Evolutionary conservation across 768 basidiomycete species (phyloP).

Genomic region (Boletus edulis): DNA sequence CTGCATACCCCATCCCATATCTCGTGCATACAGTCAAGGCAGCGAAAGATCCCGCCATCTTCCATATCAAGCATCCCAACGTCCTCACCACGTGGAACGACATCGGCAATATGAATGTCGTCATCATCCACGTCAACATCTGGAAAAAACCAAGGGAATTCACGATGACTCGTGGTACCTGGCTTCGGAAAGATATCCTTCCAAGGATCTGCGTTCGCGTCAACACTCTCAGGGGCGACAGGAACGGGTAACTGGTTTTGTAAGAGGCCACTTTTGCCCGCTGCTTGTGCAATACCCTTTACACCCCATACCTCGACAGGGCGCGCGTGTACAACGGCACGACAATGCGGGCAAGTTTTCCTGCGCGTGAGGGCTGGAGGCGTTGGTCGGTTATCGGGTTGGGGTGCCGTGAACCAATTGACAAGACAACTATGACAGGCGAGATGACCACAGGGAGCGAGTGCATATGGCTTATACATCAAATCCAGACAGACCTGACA

Average conservation of each 20-base stretch:
- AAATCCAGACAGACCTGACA: slow-evolving; percentile 81
- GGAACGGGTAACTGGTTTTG: slow-evolving; percentile 24
- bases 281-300: slow-evolving; percentile 43
- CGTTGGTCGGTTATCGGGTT: slow-evolving; percentile 23
- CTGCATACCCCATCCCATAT: slow-evolving; percentile 70
- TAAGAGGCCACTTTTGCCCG: slow-evolving; percentile 55
- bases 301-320: slow-evolving; percentile 50
- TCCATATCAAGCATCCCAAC: slow-evolving; percentile 70
- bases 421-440: slow-evolving; percentile 72
- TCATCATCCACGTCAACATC: slow-evolving; percentile 18
- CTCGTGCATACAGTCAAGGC: slow-evolving; percentile 75
- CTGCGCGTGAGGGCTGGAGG: slow-evolving; percentile 32
- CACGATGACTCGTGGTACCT: neutral
- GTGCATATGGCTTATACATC: slow-evolving; percentile 68
- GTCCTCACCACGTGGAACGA: slow-evolving; percentile 31
- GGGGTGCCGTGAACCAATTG: slow-evolving; percentile 65
- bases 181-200: slow-evolving; percentile 51
- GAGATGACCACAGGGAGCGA: slow-evolving; percentile 74
- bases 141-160: slow-evolving; percentile 25
- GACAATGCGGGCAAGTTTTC: slow-evolving; percentile 47
- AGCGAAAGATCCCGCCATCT: slow-evolving; percentile 76
- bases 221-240: slow-evolving; percentile 20
- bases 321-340: slow-evolving; percentile 40
- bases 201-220: slow-evolving; percentile 57
- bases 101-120: slow-evolving; percentile 13